Evolutionary conservation across 192 early-diverging fungal genomes (phyloP).

Genomic region (Chytriomyces hyalinus): DNA sequence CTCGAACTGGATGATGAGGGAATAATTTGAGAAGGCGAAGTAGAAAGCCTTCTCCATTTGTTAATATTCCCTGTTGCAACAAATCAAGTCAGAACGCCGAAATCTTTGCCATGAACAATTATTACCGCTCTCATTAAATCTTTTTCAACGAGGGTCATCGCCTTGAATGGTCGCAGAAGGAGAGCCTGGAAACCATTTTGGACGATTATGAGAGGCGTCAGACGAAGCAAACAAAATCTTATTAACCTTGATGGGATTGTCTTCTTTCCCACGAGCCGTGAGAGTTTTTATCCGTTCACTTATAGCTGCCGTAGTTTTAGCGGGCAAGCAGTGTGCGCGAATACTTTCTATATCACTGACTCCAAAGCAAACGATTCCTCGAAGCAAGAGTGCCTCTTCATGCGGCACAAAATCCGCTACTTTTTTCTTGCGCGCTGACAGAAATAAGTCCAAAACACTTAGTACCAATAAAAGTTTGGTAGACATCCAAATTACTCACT

Average conservation of each 20-base stretch:
- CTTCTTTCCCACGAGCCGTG: slow-evolving; percentile 2
- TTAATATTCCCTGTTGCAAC: slow-evolving; percentile 2
- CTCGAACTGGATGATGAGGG: slow-evolving; percentile 18
- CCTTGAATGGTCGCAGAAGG: slow-evolving; percentile 26
- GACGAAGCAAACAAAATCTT: not conserved
- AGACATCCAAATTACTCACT: not conserved
- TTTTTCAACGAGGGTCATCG: slow-evolving; percentile 25
- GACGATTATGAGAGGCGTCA: not conserved
- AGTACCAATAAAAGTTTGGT: not conserved
- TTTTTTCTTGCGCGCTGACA: slow-evolving; percentile 14
- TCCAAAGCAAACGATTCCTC: slow-evolving; percentile 27
- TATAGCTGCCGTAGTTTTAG: slow-evolving; percentile 13
- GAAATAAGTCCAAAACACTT: not conserved
- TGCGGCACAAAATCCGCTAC: slow-evolving; percentile 6
- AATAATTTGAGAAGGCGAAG: not conserved
- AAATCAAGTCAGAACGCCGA: not conserved
- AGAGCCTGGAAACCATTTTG: not conserved
- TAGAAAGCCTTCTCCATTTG: slow-evolving; percentile 5
- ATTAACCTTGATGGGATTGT: slow-evolving; percentile 17
- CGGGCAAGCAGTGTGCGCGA: slow-evolving; percentile 27
- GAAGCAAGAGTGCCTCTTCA: slow-evolving; percentile 30
- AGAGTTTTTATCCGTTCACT: slow-evolving; percentile 10
- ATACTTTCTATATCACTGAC: slow-evolving; percentile 5
- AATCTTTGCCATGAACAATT: not conserved
- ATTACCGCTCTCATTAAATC: slow-evolving; percentile 30